phyloP scores from a whole-genome alignment of 2,329 filamentous ascomycete genomes.

The Alternaria sp. region DNA sequence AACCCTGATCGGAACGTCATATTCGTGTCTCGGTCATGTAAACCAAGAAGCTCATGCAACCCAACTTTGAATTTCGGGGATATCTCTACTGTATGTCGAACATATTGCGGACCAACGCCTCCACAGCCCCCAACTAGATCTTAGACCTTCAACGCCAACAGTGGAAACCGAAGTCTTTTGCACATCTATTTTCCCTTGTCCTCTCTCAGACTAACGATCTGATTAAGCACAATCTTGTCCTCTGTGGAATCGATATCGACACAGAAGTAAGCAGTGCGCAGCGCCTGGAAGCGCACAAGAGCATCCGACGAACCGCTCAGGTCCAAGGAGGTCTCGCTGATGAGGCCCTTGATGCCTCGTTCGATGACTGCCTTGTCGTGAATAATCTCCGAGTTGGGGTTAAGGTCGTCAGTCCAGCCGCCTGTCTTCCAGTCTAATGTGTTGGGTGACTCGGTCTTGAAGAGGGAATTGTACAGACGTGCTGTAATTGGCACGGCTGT shows the following conservation, averaged over 20 bases:
- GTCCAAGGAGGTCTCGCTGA: constrained; percentile 62
- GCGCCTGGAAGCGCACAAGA: constrained; percentile 85
- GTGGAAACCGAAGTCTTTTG: background rate
- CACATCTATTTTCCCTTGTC: constrained; percentile 58
- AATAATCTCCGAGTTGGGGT: constrained; percentile 83
- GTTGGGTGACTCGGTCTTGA: constrained; percentile 85
- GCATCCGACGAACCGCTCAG: constrained; percentile 48
- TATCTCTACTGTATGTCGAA: constrained; percentile 3
- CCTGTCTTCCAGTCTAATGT: constrained; percentile 72
- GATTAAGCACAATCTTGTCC: constrained; percentile 85
- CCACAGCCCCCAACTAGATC: background rate
- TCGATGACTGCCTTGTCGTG: constrained; percentile 82
- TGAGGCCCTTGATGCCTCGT: constrained; percentile 79
- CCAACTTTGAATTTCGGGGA: background rate
- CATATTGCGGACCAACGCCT: background rate
- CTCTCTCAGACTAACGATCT: constrained; percentile 91
- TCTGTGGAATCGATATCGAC: constrained; percentile 74
- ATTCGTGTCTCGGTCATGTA: background rate
- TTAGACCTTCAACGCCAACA: constrained; percentile 5
- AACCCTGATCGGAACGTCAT: background rate
- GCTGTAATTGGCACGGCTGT: constrained; percentile 69
- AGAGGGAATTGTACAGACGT: constrained; percentile 81
- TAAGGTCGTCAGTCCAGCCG: constrained; percentile 84
- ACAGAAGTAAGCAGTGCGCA: constrained; percentile 87
- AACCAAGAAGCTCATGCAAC: background rate